Conservation (phyloP, 1,284 basidiomycete species). For the Afroboletus lepidellus region DNA sequence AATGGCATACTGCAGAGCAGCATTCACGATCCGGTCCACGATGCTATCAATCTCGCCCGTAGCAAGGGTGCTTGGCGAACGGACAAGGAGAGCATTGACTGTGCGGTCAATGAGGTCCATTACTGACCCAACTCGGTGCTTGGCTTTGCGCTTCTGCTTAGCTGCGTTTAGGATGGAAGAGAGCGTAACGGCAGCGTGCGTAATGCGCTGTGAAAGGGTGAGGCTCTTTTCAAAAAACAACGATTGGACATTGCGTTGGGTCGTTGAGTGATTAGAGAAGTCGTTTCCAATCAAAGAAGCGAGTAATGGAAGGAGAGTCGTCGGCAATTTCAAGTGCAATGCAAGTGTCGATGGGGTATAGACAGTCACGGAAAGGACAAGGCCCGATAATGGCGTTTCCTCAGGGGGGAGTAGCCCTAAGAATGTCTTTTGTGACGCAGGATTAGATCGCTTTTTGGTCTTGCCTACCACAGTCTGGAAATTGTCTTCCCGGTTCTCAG, state of each 20-base stretch:
- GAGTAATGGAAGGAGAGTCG: constrained; percentile 77
- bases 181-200: constrained; percentile 54
- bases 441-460: constrained; percentile 41
- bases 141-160: constrained; percentile 46
- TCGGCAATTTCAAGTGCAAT: constrained; percentile 63
- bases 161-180: constrained; percentile 49
- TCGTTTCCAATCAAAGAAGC: constrained; percentile 88
- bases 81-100: constrained; percentile 55
- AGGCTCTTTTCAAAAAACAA: constrained; percentile 68
- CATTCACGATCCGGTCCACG: constrained; percentile 67
- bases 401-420: constrained; percentile 60
- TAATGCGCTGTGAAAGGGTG: constrained; percentile 56
- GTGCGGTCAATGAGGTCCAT: constrained; percentile 74
- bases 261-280: constrained; percentile 54
- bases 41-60: constrained; percentile 63
- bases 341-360: constrained; percentile 70
- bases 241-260: constrained; percentile 50
- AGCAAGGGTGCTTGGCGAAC: constrained; percentile 46
- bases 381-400: constrained; percentile 31
- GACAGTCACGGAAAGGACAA: constrained; percentile 54
- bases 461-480: constrained; percentile 60
- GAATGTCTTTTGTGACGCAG: constrained; percentile 29
- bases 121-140: constrained; percentile 58
- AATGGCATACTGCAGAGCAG: constrained; percentile 74
- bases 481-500: constrained; percentile 48